Evolutionary conservation across 352 stramenopile species (phyloP).

Genomic region (Phytophthora niederhauseri): DNA sequence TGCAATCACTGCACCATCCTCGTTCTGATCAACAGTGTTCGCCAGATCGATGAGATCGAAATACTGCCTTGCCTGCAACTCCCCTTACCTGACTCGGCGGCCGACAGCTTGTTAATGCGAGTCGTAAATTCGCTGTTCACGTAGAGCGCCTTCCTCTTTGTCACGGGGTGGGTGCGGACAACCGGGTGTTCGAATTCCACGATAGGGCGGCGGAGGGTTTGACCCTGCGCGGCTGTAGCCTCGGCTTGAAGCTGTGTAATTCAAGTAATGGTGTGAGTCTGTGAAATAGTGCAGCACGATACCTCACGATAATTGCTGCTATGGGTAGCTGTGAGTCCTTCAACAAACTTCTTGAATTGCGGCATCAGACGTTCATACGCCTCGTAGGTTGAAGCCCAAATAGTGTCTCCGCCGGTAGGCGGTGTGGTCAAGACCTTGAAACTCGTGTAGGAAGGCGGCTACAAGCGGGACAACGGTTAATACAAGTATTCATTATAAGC

Average conservation of each 20-base stretch:
- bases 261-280: not conserved
- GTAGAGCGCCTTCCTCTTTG: constrained; percentile 32
- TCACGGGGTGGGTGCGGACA: constrained; percentile 45
- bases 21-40: too few species aligned
- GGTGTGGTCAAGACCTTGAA: constrained; percentile 39
- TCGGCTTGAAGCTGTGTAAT: constrained; percentile 17
- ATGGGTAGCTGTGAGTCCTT: constrained; percentile 52
- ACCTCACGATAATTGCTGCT: constrained; percentile 35
- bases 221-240: constrained; percentile 13
- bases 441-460: constrained; percentile 35
- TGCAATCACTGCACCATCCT: too few species aligned
- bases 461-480: not conserved
- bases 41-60: too few species aligned
- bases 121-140: constrained; percentile 49
- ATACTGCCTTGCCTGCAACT: too few species aligned
- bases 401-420: constrained; percentile 43
- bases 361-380: constrained; percentile 54
- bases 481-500: not conserved
- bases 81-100: constrained; percentile 38
- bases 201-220: constrained; percentile 34
- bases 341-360: constrained; percentile 45
- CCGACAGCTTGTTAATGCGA: constrained; percentile 44
- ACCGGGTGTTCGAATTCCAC: constrained; percentile 49
- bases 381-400: constrained; percentile 50
- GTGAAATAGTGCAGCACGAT: not conserved